phyloP scores from a whole-genome alignment of 257 asterid genomes.

The Nicotiana benthamiana region DNA sequence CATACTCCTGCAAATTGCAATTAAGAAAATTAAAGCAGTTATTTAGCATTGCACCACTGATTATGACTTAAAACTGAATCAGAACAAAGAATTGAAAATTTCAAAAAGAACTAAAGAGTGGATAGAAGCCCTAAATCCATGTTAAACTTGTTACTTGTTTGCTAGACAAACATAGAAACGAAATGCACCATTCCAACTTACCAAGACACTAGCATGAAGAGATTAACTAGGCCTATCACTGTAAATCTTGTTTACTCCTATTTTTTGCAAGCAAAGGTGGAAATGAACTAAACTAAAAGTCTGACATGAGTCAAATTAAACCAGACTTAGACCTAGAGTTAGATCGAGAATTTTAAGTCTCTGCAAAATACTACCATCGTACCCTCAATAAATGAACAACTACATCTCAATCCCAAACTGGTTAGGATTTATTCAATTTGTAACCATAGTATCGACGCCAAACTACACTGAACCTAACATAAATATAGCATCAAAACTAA shows the following conservation, averaged over 20 bases:
- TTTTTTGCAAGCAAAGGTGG: neutral
- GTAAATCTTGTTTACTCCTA: neutral
- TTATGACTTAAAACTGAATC: neutral
- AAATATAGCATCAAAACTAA: neutral
- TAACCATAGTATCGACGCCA: neutral
- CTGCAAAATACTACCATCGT: neutral
- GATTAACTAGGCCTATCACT: neutral
- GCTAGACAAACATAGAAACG: neutral
- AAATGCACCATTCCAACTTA: neutral
- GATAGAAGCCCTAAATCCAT: neutral
- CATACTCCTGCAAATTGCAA: constrained; percentile 77
- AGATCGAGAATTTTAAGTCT: neutral
- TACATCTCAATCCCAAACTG: neutral
- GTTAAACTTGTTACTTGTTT: neutral
- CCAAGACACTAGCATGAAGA: neutral
- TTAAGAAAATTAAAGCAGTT: neutral
- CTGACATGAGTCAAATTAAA: neutral
- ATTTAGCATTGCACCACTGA: neutral
- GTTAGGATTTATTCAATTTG: too few species aligned
- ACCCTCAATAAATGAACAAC: neutral
- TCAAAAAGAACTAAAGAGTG: too few species aligned
- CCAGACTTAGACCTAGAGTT: neutral
- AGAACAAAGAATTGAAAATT: too few species aligned
- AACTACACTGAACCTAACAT: too few species aligned
- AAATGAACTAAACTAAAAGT: neutral